These are phyloP conservation scores for Neospora caninum DNA, from an alignment of 169 alveolate genomes.

Conservation along the genomic window DNA sequence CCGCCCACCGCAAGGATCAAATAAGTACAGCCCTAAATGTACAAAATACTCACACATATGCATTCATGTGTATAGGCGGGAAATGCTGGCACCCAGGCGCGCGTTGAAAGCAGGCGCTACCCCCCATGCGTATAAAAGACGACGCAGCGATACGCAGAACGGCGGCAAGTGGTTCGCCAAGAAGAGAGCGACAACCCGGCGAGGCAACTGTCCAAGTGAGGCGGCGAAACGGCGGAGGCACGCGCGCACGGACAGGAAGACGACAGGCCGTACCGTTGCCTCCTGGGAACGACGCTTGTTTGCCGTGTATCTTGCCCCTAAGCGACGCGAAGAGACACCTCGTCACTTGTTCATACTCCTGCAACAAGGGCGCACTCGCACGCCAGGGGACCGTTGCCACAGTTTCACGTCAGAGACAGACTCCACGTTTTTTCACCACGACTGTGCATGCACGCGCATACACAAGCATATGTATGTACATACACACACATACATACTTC, in stretches of 20 bases:
- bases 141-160: too few relatives aligned
- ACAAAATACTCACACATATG: not conserved
- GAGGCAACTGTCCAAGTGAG: not conserved
- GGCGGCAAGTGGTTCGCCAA: too few relatives aligned
- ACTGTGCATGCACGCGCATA: too few relatives aligned
- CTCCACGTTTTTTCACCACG: too few relatives aligned
- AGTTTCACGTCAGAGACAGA: too few relatives aligned
- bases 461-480: too few relatives aligned
- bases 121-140: too few relatives aligned
- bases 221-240: not conserved
- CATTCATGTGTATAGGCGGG: not conserved
- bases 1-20: too few relatives aligned
- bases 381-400: not conserved
- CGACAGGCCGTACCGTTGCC: not conserved
- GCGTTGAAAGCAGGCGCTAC: too few relatives aligned
- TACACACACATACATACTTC: too few relatives aligned
- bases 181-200: not conserved
- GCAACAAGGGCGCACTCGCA: not conserved
- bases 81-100: too few relatives aligned
- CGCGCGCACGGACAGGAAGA: not conserved
- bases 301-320: conserved; percentile 58
- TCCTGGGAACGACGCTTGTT: conserved; percentile 51
- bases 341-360: conserved; percentile 67
- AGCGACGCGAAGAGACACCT: conserved; percentile 63
- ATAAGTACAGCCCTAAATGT: too few relatives aligned